A percentile compares a stretch with the other conserved stretches of the same genome.
phyloP scores from a whole-genome alignment of 257 asterid species.

The Nicotiana sylvestris region DNA sequence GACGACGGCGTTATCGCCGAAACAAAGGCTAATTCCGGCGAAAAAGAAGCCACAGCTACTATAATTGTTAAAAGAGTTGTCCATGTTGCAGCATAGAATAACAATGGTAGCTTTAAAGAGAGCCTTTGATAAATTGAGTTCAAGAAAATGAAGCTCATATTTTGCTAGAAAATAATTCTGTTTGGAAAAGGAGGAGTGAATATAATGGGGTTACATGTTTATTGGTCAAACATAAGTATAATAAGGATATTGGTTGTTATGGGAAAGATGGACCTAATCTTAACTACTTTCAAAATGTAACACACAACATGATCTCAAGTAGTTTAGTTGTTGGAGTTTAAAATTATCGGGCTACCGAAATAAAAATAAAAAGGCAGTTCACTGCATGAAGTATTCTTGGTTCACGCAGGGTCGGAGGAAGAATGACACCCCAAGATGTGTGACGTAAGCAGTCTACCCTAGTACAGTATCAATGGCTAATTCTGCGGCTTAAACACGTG shows the following conservation, averaged over 20 bases:
- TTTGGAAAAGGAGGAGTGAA: neutral
- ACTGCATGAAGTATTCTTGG: too few relatives aligned
- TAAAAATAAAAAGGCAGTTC: too few relatives aligned
- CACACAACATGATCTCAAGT: neutral
- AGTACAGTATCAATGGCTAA: too few relatives aligned
- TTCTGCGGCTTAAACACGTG: too few relatives aligned
- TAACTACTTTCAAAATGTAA: slow-evolving; percentile 32
- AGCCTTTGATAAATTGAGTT: slow-evolving; percentile 30
- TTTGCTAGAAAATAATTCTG: neutral
- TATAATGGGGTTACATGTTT: neutral
- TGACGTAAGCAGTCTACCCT: too few relatives aligned
- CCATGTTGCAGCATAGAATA: slow-evolving; percentile 70
- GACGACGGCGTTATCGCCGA: slow-evolving; percentile 50
- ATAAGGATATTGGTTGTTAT: neutral
- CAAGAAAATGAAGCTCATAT: slow-evolving; percentile 43
- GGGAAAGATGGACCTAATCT: slow-evolving; percentile 41
- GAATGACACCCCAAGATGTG: too few relatives aligned
- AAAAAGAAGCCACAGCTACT: slow-evolving; percentile 72
- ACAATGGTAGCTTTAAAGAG: slow-evolving; percentile 46
- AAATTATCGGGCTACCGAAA: too few relatives aligned
- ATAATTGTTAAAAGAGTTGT: slow-evolving; percentile 54
- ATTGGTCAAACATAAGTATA: slow-evolving; percentile 1
- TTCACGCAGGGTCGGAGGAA: too few relatives aligned
- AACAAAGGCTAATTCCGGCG: slow-evolving; percentile 85
- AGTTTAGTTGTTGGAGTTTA: neutral